These are phyloP conservation scores for Aspergillus tanneri DNA, from an alignment of 2,329 filamentous ascomycete genomes.

Conservation along the genomic window DNA sequence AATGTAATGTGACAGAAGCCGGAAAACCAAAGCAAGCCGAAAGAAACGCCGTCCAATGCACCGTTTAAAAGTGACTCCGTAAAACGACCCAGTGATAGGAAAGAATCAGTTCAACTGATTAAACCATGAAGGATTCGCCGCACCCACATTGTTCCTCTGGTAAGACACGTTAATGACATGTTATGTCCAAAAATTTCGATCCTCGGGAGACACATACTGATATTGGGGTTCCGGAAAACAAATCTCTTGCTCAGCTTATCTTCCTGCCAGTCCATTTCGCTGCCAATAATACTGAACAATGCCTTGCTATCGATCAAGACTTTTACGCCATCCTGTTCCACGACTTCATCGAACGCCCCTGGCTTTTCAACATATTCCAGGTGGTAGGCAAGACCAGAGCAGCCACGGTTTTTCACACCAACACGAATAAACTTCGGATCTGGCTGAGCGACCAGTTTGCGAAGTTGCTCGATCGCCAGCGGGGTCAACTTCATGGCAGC, in stretches of 20 bases:
- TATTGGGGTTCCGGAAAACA: slow-evolving; percentile 95
- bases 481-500: slow-evolving; percentile 86
- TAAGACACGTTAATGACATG: slow-evolving; percentile 23
- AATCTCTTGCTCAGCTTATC: slow-evolving; percentile 91
- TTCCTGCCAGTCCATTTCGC: slow-evolving; percentile 98
- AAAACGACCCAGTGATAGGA: slow-evolving; percentile 16
- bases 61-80: slow-evolving; percentile 23
- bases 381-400: slow-evolving; percentile 89
- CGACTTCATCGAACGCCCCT: slow-evolving; percentile 81
- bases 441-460: slow-evolving; percentile 74
- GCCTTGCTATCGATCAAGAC: slow-evolving; percentile 97
- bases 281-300: slow-evolving; percentile 95
- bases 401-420: slow-evolving; percentile 89
- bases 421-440: slow-evolving; percentile 92
- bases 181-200: neutral
- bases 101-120: slow-evolving; percentile 19
- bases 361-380: slow-evolving; percentile 94
- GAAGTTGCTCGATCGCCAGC: slow-evolving; percentile 75
- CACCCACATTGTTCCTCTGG: slow-evolving; percentile 94
- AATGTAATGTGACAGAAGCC: slow-evolving; percentile 11
- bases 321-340: slow-evolving; percentile 94
- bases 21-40: slow-evolving; percentile 11
- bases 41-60: slow-evolving; percentile 41
- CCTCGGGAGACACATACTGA: slow-evolving; percentile 76
- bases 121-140: slow-evolving; percentile 92